These are phyloP conservation scores for Fabrea salina DNA, from an alignment of 169 alveolate genomes.

Conservation along the genomic window DNA sequence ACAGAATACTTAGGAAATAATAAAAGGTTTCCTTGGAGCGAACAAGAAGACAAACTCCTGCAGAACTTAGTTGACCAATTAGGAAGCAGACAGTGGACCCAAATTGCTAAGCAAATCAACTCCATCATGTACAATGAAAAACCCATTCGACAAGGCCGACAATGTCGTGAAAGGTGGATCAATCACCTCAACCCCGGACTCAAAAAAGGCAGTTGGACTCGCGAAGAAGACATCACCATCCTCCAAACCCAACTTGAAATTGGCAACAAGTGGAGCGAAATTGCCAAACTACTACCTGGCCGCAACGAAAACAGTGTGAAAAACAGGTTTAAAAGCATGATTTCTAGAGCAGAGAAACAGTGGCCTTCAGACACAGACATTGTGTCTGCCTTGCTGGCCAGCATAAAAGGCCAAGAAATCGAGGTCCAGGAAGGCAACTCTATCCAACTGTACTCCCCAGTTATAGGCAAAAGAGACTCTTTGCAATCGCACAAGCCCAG, in stretches of 20 bases:
- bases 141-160: slow-evolving; percentile 63
- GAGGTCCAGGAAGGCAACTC: too few relatives aligned
- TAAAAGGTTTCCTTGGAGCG: too few relatives aligned
- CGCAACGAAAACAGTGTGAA: slow-evolving; percentile 79
- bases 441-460: too few relatives aligned
- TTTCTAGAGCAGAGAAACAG: too few relatives aligned
- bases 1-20: too few relatives aligned
- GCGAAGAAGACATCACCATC: slow-evolving; percentile 68
- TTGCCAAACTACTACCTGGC: slow-evolving; percentile 70
- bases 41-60: slow-evolving; percentile 73
- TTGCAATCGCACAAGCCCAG: too few relatives aligned
- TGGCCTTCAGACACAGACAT: too few relatives aligned
- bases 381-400: too few relatives aligned
- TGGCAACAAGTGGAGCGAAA: slow-evolving; percentile 80
- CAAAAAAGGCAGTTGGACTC: slow-evolving; percentile 69
- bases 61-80: slow-evolving; percentile 63
- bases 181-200: slow-evolving; percentile 74
- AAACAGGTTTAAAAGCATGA: slow-evolving; percentile 69
- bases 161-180: slow-evolving; percentile 83
- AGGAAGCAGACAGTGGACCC: slow-evolving; percentile 81
- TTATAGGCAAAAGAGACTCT: too few relatives aligned
- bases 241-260: slow-evolving; percentile 55
- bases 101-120: slow-evolving; percentile 74
- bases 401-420: too few relatives aligned
- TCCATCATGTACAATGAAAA: slow-evolving; percentile 51